A percentile compares a stretch with the other conserved stretches of the same genome.
phyloP scores from a whole-genome alignment of 2,329 filamentous ascomycete species.

The Colletotrichum plurivorum region DNA sequence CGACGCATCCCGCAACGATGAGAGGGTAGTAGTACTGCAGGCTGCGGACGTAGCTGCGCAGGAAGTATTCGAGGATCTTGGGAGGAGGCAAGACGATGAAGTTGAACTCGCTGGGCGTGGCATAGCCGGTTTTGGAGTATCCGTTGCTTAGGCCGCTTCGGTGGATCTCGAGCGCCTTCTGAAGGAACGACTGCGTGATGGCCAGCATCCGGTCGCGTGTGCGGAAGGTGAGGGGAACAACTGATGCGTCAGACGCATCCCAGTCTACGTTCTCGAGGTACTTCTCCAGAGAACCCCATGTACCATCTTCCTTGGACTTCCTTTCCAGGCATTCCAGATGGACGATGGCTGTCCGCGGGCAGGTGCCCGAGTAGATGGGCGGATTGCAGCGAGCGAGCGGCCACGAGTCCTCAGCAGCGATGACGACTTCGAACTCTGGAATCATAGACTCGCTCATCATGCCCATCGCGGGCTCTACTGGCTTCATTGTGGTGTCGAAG shows the following conservation, averaged over 20 bases:
- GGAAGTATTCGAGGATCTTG: constrained; percentile 76
- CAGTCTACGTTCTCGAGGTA: constrained; percentile 55
- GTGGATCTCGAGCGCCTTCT: constrained; percentile 79
- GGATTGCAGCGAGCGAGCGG: constrained; percentile 66
- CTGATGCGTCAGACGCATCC: constrained; percentile 55
- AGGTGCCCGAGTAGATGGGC: constrained; percentile 58
- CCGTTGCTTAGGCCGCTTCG: constrained; percentile 62
- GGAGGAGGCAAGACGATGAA: constrained; percentile 77
- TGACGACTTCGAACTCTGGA: constrained; percentile 62
- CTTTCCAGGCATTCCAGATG: constrained; percentile 66
- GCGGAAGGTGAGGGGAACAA: constrained; percentile 60
- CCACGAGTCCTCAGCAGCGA: constrained; percentile 65
- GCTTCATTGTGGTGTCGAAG: constrained; percentile 51
- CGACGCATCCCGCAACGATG: constrained; percentile 70
- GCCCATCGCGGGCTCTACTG: constrained; percentile 48
- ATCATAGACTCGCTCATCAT: constrained; percentile 50
- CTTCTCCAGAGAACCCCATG: constrained; percentile 61
- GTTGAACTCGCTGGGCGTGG: constrained; percentile 67
- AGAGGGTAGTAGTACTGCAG: constrained; percentile 77
- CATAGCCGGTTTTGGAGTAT: constrained; percentile 57
- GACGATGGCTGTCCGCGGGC: constrained; percentile 64
- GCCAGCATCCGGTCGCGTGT: constrained; percentile 79
- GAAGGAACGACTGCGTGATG: constrained; percentile 78
- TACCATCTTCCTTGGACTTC: constrained; percentile 62
- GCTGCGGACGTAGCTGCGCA: constrained; percentile 76